Evolutionary conservation across 2,329 filamentous ascomycete species (phyloP).

Genomic region (Alternaria viburni): DNA sequence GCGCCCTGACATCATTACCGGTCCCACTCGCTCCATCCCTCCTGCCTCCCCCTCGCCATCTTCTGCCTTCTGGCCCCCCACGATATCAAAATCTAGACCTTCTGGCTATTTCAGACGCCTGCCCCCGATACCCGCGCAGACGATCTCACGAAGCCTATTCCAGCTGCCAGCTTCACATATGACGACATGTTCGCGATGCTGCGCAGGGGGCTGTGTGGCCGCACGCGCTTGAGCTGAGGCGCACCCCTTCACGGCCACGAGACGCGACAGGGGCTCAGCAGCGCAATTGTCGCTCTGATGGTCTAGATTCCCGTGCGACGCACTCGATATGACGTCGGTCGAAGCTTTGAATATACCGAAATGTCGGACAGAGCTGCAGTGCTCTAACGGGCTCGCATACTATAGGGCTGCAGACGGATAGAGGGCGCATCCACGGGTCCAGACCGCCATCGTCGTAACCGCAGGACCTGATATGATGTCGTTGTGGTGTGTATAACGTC

Average conservation of each 20-base stretch:
- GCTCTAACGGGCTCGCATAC: neutral
- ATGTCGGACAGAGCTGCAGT: neutral
- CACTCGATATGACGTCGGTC: neutral
- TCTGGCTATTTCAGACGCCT: neutral
- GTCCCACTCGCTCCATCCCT: neutral
- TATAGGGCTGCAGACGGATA: neutral
- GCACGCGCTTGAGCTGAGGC: slow-evolving; percentile 12
- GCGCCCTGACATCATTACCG: slow-evolving; percentile 3
- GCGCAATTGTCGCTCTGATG: neutral
- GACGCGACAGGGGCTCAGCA: neutral
- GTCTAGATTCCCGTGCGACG: neutral
- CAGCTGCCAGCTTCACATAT: slow-evolving; percentile 9
- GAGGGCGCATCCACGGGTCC: slow-evolving; percentile 3
- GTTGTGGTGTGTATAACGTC: neutral
- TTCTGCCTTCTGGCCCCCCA: neutral
- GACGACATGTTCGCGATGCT: slow-evolving; percentile 15
- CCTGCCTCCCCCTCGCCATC: neutral
- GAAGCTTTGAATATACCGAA: neutral
- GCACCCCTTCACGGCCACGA: slow-evolving; percentile 2
- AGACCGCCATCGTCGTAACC: neutral
- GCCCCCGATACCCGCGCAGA: neutral
- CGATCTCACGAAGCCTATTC: neutral
- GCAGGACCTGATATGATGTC: neutral
- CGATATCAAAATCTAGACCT: slow-evolving; percentile 8
- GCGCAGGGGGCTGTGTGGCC: slow-evolving; percentile 6